Evolutionary conservation across 208 protist genomes (phyloP).

Genomic region (Crithidia sp.): DNA sequence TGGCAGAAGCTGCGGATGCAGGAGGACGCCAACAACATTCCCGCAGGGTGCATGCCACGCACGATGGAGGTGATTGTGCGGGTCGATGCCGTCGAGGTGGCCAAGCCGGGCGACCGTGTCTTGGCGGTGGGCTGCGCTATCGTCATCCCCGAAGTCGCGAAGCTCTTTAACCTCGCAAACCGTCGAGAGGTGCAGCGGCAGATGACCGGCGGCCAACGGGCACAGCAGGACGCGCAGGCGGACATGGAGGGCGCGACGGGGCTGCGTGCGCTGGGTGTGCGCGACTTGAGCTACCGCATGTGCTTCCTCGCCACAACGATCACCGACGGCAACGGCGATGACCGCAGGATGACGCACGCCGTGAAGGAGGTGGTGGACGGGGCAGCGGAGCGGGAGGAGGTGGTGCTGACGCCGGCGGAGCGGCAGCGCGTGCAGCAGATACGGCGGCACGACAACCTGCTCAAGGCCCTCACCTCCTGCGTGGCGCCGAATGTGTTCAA

Average conservation of each 20-base stretch:
- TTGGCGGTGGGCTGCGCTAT: constrained; percentile 96
- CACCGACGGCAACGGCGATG: constrained; percentile 78
- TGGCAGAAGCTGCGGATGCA: constrained; percentile 99
- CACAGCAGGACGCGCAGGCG: constrained; percentile 82
- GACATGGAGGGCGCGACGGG: constrained; percentile 95
- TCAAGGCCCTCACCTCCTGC: constrained; percentile 90
- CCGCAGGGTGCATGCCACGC: constrained; percentile 95
- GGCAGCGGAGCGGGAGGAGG: constrained; percentile 31
- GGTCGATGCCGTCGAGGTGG: constrained; percentile 97
- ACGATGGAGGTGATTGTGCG: constrained; percentile 98
- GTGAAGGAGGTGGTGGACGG: constrained; percentile 70
- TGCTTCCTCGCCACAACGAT: constrained; percentile 97
- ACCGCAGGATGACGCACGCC: constrained; percentile 88
- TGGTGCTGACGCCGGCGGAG: constrained; percentile 79
- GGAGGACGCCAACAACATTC: constrained; percentile 96
- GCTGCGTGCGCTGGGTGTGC: constrained; percentile 97
- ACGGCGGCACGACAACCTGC: constrained; percentile 69
- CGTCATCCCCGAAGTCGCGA: constrained; percentile 98
- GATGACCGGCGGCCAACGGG: constrained; percentile 76
- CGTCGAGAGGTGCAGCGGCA: constrained; percentile 88
- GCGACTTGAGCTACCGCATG: constrained; percentile 98
- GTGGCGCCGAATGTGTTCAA: constrained; percentile 97
- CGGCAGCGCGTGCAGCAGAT: constrained; percentile 84
- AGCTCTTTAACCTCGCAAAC: constrained; percentile 89
- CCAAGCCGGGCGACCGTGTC: constrained; percentile 98